Evolutionary conservation across 2,329 filamentous ascomycete species (phyloP).

Genomic region (Aspergillus fructus): DNA sequence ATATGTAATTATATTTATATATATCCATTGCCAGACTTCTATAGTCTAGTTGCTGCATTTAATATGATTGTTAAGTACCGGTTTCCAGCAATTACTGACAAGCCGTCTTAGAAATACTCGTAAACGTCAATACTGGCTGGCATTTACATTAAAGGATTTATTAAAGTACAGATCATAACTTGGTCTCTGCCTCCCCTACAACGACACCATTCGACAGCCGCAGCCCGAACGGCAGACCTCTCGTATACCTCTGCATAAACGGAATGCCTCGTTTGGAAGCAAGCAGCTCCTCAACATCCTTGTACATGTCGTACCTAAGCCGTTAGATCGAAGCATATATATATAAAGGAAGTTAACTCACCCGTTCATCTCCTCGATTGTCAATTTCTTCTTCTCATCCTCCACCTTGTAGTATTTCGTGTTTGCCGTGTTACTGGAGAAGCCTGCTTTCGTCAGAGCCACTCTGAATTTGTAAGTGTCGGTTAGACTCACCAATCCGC

Average conservation of each 20-base stretch:
- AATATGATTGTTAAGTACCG: no score
- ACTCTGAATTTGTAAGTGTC: not conserved
- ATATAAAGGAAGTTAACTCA: constrained; percentile 24
- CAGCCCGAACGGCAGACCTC: constrained; percentile 50
- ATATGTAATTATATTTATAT: no score
- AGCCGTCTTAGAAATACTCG: no score
- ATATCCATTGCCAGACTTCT: no score
- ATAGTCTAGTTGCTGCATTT: no score
- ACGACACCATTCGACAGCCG: constrained; percentile 34
- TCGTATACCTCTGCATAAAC: constrained; percentile 42
- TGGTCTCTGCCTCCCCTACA: constrained; percentile 27
- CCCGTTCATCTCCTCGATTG: constrained; percentile 69
- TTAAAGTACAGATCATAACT: no score
- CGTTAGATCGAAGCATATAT: not conserved
- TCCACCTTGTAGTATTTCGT: constrained; percentile 59
- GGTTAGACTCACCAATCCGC: constrained; percentile 51
- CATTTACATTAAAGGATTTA: no score
- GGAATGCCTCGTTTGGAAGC: constrained; percentile 27
- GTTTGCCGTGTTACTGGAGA: constrained; percentile 60
- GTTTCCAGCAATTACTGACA: no score
- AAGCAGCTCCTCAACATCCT: constrained; percentile 54
- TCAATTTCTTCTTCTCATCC: constrained; percentile 61
- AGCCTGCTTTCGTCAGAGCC: constrained; percentile 45
- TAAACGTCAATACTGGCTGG: no score
- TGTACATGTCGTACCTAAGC: constrained; percentile 58